These are phyloP conservation scores for Paramecium octaurelia DNA, from an alignment of 73 alveolate genomes.

Conservation along the genomic window DNA sequence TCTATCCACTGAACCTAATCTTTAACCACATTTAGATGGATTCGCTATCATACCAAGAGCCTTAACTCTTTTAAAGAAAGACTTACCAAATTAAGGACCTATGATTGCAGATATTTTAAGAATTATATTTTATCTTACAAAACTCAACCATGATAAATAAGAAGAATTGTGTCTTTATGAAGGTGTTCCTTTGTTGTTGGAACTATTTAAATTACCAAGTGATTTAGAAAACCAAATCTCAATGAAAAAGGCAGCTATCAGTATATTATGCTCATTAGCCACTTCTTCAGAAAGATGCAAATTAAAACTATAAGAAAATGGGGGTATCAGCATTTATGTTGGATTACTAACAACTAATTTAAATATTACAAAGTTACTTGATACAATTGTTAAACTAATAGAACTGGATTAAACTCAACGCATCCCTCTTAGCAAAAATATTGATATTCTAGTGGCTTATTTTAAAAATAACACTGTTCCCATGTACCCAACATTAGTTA, in stretches of 20 bases:
- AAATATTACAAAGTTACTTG: constrained; percentile 20
- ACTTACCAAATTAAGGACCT: constrained; percentile 13
- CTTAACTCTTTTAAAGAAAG: background rate
- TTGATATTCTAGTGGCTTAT: background rate
- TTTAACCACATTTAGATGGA: constrained; percentile 43
- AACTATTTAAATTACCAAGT: background rate
- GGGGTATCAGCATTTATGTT: constrained; percentile 13
- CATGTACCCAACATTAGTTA: constrained; percentile 13
- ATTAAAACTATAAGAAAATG: constrained; percentile 37
- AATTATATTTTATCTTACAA: constrained; percentile 39
- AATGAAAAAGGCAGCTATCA: constrained; percentile 46
- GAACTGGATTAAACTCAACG: background rate
- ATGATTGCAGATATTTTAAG: constrained; percentile 15
- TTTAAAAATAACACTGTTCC: constrained; percentile 35
- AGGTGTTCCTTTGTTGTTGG: constrained; percentile 21
- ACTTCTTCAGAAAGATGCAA: background rate
- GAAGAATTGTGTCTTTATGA: constrained; percentile 36
- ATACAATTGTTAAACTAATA: background rate
- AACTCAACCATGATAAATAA: constrained; percentile 9
- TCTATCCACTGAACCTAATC: constrained; percentile 49
- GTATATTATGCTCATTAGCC: background rate
- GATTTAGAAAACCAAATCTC: constrained; percentile 13
- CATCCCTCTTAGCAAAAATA: background rate
- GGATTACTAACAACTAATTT: constrained; percentile 1
- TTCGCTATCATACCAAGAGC: constrained; percentile 54